Percentiles rank a stretch among this genome's conserved stretches.
phyloP scores from a whole-genome alignment of 2,329 filamentous ascomycete genomes.

The Fusarium zealandicum region DNA sequence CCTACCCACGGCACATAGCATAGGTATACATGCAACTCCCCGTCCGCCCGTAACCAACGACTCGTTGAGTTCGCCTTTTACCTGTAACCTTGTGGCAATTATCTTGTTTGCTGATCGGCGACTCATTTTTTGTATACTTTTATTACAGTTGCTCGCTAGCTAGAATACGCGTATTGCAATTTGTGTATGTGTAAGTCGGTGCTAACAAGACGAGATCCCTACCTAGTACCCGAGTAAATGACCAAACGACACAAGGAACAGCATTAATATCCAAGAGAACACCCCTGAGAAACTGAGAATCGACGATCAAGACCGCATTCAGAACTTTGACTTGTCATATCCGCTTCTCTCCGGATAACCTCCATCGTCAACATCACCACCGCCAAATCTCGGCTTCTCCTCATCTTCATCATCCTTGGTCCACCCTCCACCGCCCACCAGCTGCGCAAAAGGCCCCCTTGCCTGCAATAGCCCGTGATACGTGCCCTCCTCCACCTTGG shows the following conservation, averaged over 20 bases:
- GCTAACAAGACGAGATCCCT: no score
- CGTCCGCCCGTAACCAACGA: no score
- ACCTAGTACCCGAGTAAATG: neutral
- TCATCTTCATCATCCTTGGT: neutral
- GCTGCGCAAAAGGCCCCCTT: conserved; percentile 56
- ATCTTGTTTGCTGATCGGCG: no score
- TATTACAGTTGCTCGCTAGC: no score
- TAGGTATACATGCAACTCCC: no score
- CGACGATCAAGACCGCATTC: neutral
- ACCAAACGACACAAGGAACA: neutral
- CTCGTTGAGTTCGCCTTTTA: no score
- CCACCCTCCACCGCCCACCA: conserved; percentile 49
- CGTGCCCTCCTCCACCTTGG: conserved; percentile 70
- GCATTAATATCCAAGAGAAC: neutral
- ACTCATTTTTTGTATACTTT: neutral
- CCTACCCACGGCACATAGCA: neutral
- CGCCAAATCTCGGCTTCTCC: neutral
- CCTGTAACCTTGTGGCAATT: no score
- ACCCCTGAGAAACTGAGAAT: neutral
- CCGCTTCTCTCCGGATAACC: neutral
- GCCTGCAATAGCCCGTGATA: conserved; percentile 66
- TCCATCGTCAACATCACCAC: neutral
- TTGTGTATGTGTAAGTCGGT: no score
- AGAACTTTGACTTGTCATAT: neutral
- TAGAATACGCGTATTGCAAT: no score